Evolutionary conservation across 345 rosid species (phyloP).

Genomic region (Acer yangbiense): DNA sequence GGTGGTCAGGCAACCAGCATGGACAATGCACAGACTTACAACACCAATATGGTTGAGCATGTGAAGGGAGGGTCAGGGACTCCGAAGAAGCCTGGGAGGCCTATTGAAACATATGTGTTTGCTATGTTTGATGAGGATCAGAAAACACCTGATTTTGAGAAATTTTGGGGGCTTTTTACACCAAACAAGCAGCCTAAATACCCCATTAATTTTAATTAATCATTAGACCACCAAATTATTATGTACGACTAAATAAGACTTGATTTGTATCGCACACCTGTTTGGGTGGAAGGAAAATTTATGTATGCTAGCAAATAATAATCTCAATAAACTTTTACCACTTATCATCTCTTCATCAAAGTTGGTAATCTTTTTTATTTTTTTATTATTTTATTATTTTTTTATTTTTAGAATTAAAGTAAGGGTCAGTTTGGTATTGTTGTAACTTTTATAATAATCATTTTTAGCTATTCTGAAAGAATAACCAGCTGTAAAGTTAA

Average conservation of each 20-base stretch:
- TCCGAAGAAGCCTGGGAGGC: conserved; percentile 45
- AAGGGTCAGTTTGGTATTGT: too few species aligned
- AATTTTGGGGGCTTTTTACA: conserved; percentile 51
- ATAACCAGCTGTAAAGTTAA: too few species aligned
- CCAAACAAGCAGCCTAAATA: conserved; percentile 57
- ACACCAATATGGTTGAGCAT: conserved; percentile 52
- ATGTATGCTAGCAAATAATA: background rate
- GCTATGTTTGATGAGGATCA: conserved; percentile 59
- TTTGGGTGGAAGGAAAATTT: background rate
- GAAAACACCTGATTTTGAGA: conserved; percentile 54
- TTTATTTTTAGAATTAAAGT: too few species aligned
- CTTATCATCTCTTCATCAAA: too few species aligned
- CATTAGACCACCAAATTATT: background rate
- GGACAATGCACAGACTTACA: conserved; percentile 56
- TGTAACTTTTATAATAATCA: too few species aligned
- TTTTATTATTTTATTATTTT: too few species aligned
- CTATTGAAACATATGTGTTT: conserved; percentile 67
- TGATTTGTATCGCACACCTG: background rate
- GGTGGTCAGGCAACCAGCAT: conserved; percentile 46
- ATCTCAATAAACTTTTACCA: background rate
- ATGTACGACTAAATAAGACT: background rate
- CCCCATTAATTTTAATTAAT: conserved; percentile 32
- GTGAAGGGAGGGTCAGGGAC: conserved; percentile 48
- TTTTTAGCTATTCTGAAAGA: too few species aligned
- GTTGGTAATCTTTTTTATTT: too few species aligned